Evolutionary conservation across 345 rosid species (phyloP).

Genomic region (Gossypium arboreum): DNA sequence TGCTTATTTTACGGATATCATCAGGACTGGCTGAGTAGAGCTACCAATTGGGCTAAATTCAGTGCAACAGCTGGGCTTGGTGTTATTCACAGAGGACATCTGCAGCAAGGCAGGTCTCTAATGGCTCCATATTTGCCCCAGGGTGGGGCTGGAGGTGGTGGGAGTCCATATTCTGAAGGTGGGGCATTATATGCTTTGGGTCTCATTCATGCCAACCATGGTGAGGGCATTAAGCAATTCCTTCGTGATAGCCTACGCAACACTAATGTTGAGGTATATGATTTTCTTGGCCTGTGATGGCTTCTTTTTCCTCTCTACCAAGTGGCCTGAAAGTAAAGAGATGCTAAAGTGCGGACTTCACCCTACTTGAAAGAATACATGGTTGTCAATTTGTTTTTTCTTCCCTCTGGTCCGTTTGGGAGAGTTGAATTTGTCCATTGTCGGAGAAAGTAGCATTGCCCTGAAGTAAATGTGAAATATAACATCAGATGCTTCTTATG

Average conservation of each 20-base stretch:
- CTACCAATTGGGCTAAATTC: conserved; percentile 99
- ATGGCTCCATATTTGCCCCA: conserved; percentile 99
- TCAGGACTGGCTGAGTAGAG: conserved; percentile 99
- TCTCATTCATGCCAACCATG: conserved; percentile 98
- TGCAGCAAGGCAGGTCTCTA: conserved; percentile 93
- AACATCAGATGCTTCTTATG: conserved; percentile 20
- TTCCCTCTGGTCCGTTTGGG: not conserved
- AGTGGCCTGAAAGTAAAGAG: not conserved
- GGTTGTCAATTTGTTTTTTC: not conserved
- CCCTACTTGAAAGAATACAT: not conserved
- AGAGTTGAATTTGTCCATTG: not conserved
- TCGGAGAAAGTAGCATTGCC: not conserved
- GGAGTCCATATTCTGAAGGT: conserved; percentile 98
- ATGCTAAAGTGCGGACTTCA: not conserved
- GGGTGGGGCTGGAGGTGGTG: conserved; percentile 93
- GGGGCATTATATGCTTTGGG: conserved; percentile 98
- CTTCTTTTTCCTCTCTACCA: not conserved
- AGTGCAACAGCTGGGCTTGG: conserved; percentile 99
- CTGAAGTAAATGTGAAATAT: not conserved
- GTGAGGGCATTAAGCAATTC: conserved; percentile 96
- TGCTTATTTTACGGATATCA: conserved; percentile 14
- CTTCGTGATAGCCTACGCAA: conserved; percentile 88
- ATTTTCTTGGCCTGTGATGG: not conserved
- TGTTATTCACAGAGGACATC: conserved; percentile 95
- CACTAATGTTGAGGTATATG: conserved; percentile 81